These are phyloP conservation scores for Podaxis sp. DNA, from an alignment of 768 basidiomycete genomes.

Conservation along the genomic window DNA sequence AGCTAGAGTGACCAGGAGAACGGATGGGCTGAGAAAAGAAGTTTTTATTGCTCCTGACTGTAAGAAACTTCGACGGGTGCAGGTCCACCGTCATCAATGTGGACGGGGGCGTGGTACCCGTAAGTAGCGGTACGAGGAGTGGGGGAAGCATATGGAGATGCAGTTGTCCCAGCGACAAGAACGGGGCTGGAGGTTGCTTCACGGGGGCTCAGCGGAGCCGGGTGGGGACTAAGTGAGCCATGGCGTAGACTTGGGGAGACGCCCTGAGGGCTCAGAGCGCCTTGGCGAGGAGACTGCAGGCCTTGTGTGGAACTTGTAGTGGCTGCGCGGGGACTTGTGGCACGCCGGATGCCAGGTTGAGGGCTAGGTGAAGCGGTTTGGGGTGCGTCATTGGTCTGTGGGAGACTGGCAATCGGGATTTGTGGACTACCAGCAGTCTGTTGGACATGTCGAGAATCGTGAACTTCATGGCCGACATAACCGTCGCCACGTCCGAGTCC, in stretches of 20 bases:
- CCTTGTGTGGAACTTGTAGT: background rate
- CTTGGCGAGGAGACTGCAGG: background rate
- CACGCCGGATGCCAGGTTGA: background rate
- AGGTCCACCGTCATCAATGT: constrained; percentile 1
- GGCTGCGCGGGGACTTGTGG: background rate
- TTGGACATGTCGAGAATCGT: background rate
- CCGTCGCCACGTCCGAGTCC: background rate
- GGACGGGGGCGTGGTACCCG: background rate
- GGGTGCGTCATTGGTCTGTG: background rate
- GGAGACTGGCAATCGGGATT: background rate
- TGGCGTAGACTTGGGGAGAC: background rate
- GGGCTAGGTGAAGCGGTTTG: background rate
- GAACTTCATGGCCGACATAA: background rate
- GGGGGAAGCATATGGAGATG: background rate
- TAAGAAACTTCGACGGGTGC: constrained; percentile 6
- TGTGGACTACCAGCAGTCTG: background rate
- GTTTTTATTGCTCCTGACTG: background rate
- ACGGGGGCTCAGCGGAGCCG: background rate
- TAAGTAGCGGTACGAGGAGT: background rate
- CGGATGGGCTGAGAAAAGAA: no score
- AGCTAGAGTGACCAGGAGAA: no score
- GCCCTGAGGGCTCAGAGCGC: background rate
- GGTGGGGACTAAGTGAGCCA: background rate
- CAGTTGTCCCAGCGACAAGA: background rate
- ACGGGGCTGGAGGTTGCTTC: background rate